Base-by-base conservation (phyloP, 2,329 filamentous ascomycete species). In the Raffaelea arxii region DNA sequence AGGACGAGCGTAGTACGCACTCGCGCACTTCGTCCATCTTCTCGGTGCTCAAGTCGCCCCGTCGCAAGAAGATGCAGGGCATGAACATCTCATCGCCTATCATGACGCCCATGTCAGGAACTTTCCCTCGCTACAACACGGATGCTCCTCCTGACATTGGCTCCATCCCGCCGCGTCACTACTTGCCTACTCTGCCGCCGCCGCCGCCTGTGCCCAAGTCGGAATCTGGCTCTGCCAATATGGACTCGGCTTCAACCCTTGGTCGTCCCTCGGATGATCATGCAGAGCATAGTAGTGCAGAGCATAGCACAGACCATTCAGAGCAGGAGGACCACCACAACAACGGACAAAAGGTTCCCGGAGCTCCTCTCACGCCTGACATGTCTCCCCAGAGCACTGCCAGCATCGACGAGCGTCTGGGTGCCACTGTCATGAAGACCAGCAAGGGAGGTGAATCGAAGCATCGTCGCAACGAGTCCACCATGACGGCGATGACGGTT, bases 41-140 rank as follows among this genome's bases (percentile, higher is more conserved):
- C 44, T 78, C 77, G 3, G 72, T 72, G n/a, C 68, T 83, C 47
- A 74, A 74, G 52, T 82, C 79, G 18, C 78, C 79, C 6, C 69
- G 67, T 52, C 69, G 67, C 52, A 74, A 70, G 62, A 75, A 71
- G 63, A 61, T 66, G 44, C 73, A 69, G 56, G 72, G 66, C 19
- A 61, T 82, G 52, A 73, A 60, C 57, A 83, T 83, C 55, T 82
- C 79, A 12, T 80, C 78, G 1, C 79, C 79, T 43, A 78, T 83
- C 54, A 74, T 79, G 68, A 82, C 78, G 9, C 78, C 79, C 14
- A 73, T 74, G 64, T 77, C 78, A 2, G 71, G 66, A 3, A 77
- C 72, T 3, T 82, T 82, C 53, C 73, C 76, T 2, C 67, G 69
- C n/a, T 12, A 12, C 24, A 25, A 24, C 62, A 69, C 14, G 70